Evolutionary conservation across 352 stramenopile species (phyloP), one percentile per base, ranked within the genome.

Genomic region (Globisporangium iwayamae): DNA sequence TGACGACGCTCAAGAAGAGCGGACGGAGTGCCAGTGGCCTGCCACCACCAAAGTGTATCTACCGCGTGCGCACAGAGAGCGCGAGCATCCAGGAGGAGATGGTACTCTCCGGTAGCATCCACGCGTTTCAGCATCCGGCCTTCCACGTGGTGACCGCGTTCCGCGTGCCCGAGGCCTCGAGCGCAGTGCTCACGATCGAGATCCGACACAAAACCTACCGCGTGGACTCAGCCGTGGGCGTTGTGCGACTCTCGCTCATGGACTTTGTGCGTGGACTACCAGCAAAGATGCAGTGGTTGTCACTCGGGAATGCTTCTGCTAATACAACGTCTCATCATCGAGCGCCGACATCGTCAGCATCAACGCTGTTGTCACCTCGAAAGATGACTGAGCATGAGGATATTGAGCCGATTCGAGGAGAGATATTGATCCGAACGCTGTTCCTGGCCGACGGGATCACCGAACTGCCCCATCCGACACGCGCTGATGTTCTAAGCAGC

Each of bases 371-470:
- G 5, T 45, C 34, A 25, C 9, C n/a, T 8, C 43, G 36, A 14
- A 43, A 8, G n/a, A 54, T 58, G n/a, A 51, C 60, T 34, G 18
- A 25, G 4, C 28, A 71, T 20, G 43, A 22, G 2, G 50, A 60
- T 7, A 68, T 60, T 36, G 69, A 72, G 0, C 52, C 75, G 16
- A 56, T 82, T 48, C 69, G 78, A 20, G 67, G 74, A 1, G 71
- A 81, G 54, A 47, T 82, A 7, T 48, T 82, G 13, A 38, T 91
- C 47, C 82, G 82, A 2, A 85, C 82, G 8, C 54, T 88, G 11
- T 91, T 91, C 45, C 68, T 89, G 1, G 73, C 82, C 0, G 77
- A 91, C 16, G 82, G 79, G 0, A 74, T 87, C 22, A 72, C 72
- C 6, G 60, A 67, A 9, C 58, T 85, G 10, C 76, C 81, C 3